A percentile compares a stretch with the other conserved stretches of the same genome.
These are phyloP conservation scores for Phytophthora capsici DNA, from an alignment of 352 stramenopile genomes.

Conservation along the genomic window DNA sequence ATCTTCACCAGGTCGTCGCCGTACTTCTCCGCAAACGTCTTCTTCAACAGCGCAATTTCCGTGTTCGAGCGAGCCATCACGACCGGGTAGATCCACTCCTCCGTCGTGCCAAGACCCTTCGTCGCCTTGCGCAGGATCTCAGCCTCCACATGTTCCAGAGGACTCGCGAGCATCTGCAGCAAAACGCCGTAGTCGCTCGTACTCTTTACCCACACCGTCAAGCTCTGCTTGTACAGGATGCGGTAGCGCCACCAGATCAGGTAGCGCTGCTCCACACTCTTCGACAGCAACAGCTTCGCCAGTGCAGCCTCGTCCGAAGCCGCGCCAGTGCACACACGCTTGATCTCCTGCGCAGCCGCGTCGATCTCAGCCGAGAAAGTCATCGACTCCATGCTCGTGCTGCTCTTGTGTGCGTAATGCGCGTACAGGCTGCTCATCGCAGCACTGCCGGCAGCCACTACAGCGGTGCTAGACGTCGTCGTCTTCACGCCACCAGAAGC, in stretches of 20 bases:
- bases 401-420: slow-evolving; percentile 11
- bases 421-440: slow-evolving; percentile 14
- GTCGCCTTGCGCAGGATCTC: slow-evolving; percentile 62
- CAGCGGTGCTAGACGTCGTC: background rate
- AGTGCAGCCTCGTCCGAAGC: too few species aligned
- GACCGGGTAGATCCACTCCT: slow-evolving; percentile 64
- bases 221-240: too few species aligned
- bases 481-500: background rate
- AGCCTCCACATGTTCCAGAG: slow-evolving; percentile 63
- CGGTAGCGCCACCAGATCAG: too few species aligned
- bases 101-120: slow-evolving; percentile 59
- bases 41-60: slow-evolving; percentile 78
- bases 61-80: slow-evolving; percentile 62
- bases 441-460: background rate
- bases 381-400: slow-evolving; percentile 20
- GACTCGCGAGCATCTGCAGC: slow-evolving; percentile 47
- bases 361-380: slow-evolving; percentile 48
- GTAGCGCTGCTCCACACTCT: too few species aligned
- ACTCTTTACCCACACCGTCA: too few species aligned
- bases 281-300: too few species aligned
- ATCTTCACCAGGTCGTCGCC: slow-evolving; percentile 57
- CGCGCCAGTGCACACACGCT: slow-evolving; percentile 24
- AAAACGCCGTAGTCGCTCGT: slow-evolving; percentile 59
- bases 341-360: slow-evolving; percentile 47
- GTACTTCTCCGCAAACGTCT: slow-evolving; percentile 66